Base-by-base conservation (phyloP, 306 rosid genomes). In the Rosa rugosa region DNA sequence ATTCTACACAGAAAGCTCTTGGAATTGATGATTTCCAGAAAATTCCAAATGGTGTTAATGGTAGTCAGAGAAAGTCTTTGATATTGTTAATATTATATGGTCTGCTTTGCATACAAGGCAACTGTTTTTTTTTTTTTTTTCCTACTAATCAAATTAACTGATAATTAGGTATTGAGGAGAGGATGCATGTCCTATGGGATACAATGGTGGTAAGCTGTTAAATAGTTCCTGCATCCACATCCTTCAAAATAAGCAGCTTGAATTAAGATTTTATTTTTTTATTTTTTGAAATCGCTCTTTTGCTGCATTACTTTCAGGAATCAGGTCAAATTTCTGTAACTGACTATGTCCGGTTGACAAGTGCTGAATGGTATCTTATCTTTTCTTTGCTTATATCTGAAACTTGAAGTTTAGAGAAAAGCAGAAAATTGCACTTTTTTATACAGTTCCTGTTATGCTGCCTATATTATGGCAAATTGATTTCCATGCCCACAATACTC, bases 21-120 rank as follows among this genome's bases (percentile, higher is more conserved):
- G 98, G 98, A 84, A 87, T 94, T 62, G 91, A 91, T 72, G 97
- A 94, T 83, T 94, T 94, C 82, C 90, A 89, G 77, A 89, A 88
- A 82, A 94, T 94, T 86, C 98, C 98, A 60, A 94, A 94, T 75
- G 98, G 98, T 71, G 92, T 94, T 71, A 91, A 92, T 88, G 98
- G 98, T 94, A 92, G 86, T 82, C 77, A 50, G 34, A n/a, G 20
- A 57, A 49, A 46, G 75, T 51, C 77, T 64, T 66, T 45, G 27
- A 54, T 42, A 14, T 79, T 31, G 65, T 56, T 54, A 20, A 74
- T 40, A 17, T 38, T 31, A 40, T 23, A n/a, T 50, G 42, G n/a
- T 13, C 1, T 50, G n/a, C 23, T 12, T 49, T 38, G 20, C 20
- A 22, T 70, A 17, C 22, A 6, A 71, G 20, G 77, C 56, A 81